phyloP scores from a whole-genome alignment of 2,329 filamentous ascomycete species.

The Curvularia verruculosa region DNA sequence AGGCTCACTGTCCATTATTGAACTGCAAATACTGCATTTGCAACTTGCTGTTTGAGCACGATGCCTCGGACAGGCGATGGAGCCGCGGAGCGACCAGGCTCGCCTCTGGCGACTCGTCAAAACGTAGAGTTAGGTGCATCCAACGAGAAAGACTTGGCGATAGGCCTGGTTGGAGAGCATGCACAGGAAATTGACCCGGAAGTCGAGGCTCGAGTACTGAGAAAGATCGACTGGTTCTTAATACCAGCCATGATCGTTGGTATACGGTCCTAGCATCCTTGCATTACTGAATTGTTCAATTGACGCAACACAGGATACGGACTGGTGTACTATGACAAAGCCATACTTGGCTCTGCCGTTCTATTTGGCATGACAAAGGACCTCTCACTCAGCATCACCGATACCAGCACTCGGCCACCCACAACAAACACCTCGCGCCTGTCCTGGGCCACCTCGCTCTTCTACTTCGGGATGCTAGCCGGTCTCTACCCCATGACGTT shows the following conservation, averaged over 20 bases:
- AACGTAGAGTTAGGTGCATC: slow-evolving; percentile 26
- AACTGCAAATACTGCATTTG: not conserved
- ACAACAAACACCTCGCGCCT: slow-evolving; percentile 70
- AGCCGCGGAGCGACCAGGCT: slow-evolving; percentile 7
- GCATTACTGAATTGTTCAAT: not conserved
- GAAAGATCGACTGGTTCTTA: slow-evolving; percentile 71
- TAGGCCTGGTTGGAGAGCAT: slow-evolving; percentile 65
- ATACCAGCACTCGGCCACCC: slow-evolving; percentile 58
- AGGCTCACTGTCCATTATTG: not conserved
- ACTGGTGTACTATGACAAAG: slow-evolving; percentile 75
- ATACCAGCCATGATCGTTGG: slow-evolving; percentile 67
- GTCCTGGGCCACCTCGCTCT: slow-evolving; percentile 77
- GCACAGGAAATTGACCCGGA: slow-evolving; percentile 61
- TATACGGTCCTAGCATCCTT: slow-evolving; percentile 15
- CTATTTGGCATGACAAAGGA: slow-evolving; percentile 79
- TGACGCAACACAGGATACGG: slow-evolving; percentile 58
- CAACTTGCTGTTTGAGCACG: not conserved
- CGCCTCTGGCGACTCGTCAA: slow-evolving; percentile 15
- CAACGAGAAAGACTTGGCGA: slow-evolving; percentile 61
- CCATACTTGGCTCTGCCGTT: slow-evolving; percentile 73
- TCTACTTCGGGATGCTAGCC: slow-evolving; percentile 80
- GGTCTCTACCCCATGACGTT: slow-evolving; percentile 78
- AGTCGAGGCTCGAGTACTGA: slow-evolving; percentile 62
- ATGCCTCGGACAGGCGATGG: slow-evolving; percentile 21
- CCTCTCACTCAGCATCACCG: slow-evolving; percentile 63